A percentile compares a stretch with the other conserved stretches of the same genome.
These are phyloP conservation scores for Penicillium fuscoglaucum DNA, from an alignment of 2,329 filamentous ascomycete genomes.

Conservation along the genomic window DNA sequence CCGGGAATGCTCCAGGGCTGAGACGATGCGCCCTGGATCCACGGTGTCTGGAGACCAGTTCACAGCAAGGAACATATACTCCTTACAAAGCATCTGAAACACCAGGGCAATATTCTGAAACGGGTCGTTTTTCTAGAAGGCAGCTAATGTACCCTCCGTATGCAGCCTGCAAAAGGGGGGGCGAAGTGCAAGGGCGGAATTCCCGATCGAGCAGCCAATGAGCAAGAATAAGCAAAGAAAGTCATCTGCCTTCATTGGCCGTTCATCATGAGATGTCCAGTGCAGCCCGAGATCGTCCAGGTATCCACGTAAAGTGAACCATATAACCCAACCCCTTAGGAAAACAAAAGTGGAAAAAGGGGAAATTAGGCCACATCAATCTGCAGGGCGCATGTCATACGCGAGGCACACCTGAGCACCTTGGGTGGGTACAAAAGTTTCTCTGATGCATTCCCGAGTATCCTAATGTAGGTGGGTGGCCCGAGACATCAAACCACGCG, in stretches of 20 bases:
- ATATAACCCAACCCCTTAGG: background rate
- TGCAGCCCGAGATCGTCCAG: background rate
- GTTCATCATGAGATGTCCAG: background rate
- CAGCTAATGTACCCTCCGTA: background rate
- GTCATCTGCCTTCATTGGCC: background rate
- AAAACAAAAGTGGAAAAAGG: background rate
- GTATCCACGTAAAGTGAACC: background rate
- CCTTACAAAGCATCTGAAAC: background rate
- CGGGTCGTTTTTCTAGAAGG: background rate
- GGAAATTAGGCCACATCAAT: background rate
- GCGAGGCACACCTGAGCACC: background rate
- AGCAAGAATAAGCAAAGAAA: background rate
- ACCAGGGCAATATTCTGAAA: background rate
- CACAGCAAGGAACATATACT: too few species aligned
- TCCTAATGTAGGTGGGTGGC: background rate
- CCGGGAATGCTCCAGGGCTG: background rate
- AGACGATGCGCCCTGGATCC: background rate
- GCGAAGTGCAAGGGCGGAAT: background rate
- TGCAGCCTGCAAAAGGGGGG: background rate
- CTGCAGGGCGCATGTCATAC: background rate
- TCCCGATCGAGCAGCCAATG: background rate
- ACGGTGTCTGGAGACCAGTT: background rate
- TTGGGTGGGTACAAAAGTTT: background rate
- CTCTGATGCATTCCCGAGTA: background rate
- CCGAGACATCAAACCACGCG: background rate